phyloP scores from a whole-genome alignment of 1,139 yeast genomes.

The Debaryomyces subglobosus region DNA sequence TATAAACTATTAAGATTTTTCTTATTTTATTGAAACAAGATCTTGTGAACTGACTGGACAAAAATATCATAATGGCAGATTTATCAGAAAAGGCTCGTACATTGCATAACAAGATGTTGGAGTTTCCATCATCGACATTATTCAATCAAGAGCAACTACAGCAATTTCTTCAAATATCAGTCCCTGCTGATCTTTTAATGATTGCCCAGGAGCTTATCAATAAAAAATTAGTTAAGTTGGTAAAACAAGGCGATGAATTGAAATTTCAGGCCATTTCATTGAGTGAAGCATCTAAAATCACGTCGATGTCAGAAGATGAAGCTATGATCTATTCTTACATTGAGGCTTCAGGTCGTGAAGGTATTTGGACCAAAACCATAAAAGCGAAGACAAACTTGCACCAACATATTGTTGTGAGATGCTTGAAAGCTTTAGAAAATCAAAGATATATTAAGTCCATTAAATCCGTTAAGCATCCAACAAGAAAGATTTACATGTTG shows the following conservation, averaged over 20 bases:
- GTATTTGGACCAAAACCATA: constrained; percentile 94
- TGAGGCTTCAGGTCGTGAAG: constrained; percentile 92
- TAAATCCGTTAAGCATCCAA: constrained; percentile 93
- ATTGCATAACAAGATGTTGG: constrained; percentile 64
- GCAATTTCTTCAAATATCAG: constrained; percentile 37
- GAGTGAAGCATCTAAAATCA: constrained; percentile 69
- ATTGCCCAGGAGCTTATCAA: constrained; percentile 69
- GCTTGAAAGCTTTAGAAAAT: constrained; percentile 79
- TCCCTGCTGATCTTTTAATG: constrained; percentile 53
- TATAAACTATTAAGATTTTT: neutral
- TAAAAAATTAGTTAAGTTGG: constrained; percentile 66
- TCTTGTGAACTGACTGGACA: neutral
- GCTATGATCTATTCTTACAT: constrained; percentile 89
- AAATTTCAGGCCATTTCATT: constrained; percentile 73
- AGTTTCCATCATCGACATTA: constrained; percentile 44
- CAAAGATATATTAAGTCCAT: constrained; percentile 88
- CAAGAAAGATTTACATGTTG: constrained; percentile 94
- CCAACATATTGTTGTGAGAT: constrained; percentile 86
- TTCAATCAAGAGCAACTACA: constrained; percentile 66
- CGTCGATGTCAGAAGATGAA: constrained; percentile 83
- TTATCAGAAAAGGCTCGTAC: constrained; percentile 54
- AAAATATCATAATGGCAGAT: constrained; percentile 17
- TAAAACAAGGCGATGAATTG: constrained; percentile 64
- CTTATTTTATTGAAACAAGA: neutral
- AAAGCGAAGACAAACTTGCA: constrained; percentile 90